These are phyloP conservation scores for Physaria fendleri DNA, from an alignment of 345 rosid species.

Conservation along the genomic window DNA sequence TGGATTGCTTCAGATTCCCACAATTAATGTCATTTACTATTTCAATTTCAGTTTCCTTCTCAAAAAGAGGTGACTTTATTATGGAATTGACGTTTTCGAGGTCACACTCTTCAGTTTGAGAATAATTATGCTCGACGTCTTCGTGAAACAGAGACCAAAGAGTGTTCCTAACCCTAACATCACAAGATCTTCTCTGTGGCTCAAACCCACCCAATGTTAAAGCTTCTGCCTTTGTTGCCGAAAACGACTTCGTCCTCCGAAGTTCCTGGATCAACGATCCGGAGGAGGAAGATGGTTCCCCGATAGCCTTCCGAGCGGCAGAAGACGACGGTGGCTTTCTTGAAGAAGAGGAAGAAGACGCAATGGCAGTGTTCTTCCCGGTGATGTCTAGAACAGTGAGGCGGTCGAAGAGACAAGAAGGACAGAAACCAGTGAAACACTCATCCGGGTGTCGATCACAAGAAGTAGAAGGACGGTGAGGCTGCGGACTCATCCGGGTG, in stretches of 20 bases:
- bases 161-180: constrained; percentile 81
- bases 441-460: constrained; percentile 88
- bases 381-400: constrained; percentile 57
- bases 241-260: constrained; percentile 86
- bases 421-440: constrained; percentile 88
- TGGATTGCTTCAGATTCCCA: constrained; percentile 38
- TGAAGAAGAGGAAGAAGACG: constrained; percentile 42
- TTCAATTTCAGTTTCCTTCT: constrained; percentile 34
- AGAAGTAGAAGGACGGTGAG: constrained; percentile 76
- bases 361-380: constrained; percentile 10
- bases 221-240: constrained; percentile 89
- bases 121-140: constrained; percentile 53
- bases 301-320: constrained; percentile 48
- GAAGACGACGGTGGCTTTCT: constrained; percentile 50
- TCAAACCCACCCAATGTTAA: constrained; percentile 64
- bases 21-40: constrained; percentile 28
- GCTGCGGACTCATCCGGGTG: constrained; percentile 91
- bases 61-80: constrained; percentile 42
- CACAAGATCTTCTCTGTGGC: constrained; percentile 97
- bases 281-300: constrained; percentile 36
- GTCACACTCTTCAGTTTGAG: constrained; percentile 32
- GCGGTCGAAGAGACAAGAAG: constrained; percentile 96
- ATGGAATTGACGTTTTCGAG: constrained; percentile 34
- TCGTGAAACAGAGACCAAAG: constrained; percentile 69
- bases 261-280: constrained; percentile 64